phyloP scores from a whole-genome alignment of 495 filamentous ascomycete species.

The Talaromyces trachyspermus region DNA sequence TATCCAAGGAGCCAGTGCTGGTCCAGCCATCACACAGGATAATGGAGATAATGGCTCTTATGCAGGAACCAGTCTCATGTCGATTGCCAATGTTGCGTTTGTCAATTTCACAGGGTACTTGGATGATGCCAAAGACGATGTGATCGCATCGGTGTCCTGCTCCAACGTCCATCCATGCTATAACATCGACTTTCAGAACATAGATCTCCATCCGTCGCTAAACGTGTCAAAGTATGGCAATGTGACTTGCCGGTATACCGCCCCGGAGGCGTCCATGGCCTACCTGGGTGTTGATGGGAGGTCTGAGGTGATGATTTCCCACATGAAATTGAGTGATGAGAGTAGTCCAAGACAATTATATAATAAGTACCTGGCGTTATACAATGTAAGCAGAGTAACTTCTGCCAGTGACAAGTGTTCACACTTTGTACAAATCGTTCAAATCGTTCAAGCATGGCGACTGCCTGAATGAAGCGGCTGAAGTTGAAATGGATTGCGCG shows the following conservation, averaged over 20 bases:
- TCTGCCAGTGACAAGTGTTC: too few relatives aligned
- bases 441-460: too few relatives aligned
- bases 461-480: too few relatives aligned
- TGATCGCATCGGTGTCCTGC: conserved; percentile 38
- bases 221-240: conserved; percentile 24
- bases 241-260: conserved; percentile 35
- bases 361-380: background rate
- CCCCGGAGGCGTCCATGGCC: conserved; percentile 29
- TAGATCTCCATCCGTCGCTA: conserved; percentile 23
- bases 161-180: conserved; percentile 39
- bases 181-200: conserved; percentile 39
- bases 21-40: conserved; percentile 39
- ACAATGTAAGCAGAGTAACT: background rate
- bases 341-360: too few relatives aligned
- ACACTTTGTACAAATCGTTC: too few relatives aligned
- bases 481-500: too few relatives aligned
- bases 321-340: background rate
- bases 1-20: conserved; percentile 33
- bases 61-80: conserved; percentile 41
- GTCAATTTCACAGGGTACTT: conserved; percentile 48
- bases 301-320: background rate
- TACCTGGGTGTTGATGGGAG: conserved; percentile 17
- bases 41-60: conserved; percentile 46
- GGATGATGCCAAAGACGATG: conserved; percentile 12
- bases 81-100: conserved; percentile 42